A percentile compares a stretch with the other conserved stretches of the same genome.
phyloP scores from a whole-genome alignment of 495 filamentous ascomycete species.

The Talaromyces thailandensis region DNA sequence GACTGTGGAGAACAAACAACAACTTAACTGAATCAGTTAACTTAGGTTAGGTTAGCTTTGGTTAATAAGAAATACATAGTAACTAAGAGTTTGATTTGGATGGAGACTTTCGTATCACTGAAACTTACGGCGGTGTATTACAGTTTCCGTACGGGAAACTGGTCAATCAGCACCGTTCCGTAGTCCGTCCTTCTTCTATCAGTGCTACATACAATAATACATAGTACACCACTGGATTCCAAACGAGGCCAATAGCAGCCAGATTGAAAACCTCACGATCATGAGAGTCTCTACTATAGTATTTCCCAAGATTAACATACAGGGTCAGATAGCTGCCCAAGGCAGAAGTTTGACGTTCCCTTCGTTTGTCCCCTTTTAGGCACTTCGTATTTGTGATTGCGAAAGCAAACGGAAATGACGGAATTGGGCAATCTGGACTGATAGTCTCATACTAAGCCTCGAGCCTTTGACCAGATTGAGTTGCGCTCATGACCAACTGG shows the following conservation, averaged over 20 bases:
- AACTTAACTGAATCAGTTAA: neutral
- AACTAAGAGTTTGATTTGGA: neutral
- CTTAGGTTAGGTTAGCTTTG: neutral
- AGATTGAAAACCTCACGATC: neutral
- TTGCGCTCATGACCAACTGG: neutral
- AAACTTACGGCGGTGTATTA: neutral
- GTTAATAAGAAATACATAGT: too few species aligned
- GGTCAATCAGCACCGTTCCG: neutral
- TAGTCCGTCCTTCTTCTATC: neutral
- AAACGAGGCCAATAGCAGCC: neutral
- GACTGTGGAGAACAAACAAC: neutral
- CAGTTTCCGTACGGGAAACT: neutral
- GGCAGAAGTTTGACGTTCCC: neutral
- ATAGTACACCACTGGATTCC: neutral
- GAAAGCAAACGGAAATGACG: neutral
- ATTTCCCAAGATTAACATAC: neutral
- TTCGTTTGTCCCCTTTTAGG: neutral
- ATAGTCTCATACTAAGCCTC: neutral
- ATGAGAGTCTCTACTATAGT: neutral
- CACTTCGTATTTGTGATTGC: neutral
- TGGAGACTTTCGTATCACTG: neutral
- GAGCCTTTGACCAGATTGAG: neutral
- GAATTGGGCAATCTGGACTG: neutral
- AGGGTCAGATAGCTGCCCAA: neutral
- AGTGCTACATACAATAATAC: too few species aligned